Percentiles rank a stretch among this genome's conserved stretches.
Evolutionary conservation across 1,139 yeast species (phyloP).

Genomic region (Wickerhamiella pararugosa): DNA sequence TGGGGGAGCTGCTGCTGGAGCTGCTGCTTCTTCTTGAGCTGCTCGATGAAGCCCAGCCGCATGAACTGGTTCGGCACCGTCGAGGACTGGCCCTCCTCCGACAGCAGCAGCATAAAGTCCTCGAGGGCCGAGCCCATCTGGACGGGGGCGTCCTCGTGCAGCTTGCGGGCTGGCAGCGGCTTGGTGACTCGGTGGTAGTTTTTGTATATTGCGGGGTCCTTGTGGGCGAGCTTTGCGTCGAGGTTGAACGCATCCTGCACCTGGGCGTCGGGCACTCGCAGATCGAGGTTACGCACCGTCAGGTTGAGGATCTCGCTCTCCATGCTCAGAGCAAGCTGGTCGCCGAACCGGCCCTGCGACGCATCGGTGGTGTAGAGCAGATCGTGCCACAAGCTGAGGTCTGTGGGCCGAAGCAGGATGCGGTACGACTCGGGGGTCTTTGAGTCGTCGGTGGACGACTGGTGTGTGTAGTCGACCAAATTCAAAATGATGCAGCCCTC

Average conservation of each 20-base stretch:
- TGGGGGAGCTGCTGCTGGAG: constrained; percentile 16
- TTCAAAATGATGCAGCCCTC: constrained; percentile 83
- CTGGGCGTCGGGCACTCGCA: constrained; percentile 40
- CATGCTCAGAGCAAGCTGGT: constrained; percentile 57
- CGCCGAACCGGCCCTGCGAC: constrained; percentile 51
- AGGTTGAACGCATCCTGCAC: not conserved
- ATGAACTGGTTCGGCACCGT: constrained; percentile 26
- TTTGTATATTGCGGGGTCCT: not conserved
- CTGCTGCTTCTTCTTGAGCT: constrained; percentile 24
- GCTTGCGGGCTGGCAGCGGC: constrained; percentile 19
- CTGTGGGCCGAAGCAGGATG: constrained; percentile 67
- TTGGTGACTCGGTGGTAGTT: constrained; percentile 18
- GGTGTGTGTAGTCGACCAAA: constrained; percentile 49
- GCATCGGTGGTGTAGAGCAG: constrained; percentile 73
- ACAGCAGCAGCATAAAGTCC: constrained; percentile 57
- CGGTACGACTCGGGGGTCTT: constrained; percentile 37
- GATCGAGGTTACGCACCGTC: constrained; percentile 60
- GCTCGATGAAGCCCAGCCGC: constrained; percentile 30
- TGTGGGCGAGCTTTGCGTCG: constrained; percentile 9
- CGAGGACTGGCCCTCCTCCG: constrained; percentile 19
- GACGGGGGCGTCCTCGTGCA: constrained; percentile 55
- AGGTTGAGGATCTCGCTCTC: constrained; percentile 72
- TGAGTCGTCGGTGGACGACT: not conserved
- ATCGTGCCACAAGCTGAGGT: constrained; percentile 70
- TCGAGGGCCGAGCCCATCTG: constrained; percentile 63